Evolutionary conservation across 495 filamentous ascomycete species (phyloP), one percentile per base, ranked within the genome.

Genomic region (Hyaloscypha hepaticicola): DNA sequence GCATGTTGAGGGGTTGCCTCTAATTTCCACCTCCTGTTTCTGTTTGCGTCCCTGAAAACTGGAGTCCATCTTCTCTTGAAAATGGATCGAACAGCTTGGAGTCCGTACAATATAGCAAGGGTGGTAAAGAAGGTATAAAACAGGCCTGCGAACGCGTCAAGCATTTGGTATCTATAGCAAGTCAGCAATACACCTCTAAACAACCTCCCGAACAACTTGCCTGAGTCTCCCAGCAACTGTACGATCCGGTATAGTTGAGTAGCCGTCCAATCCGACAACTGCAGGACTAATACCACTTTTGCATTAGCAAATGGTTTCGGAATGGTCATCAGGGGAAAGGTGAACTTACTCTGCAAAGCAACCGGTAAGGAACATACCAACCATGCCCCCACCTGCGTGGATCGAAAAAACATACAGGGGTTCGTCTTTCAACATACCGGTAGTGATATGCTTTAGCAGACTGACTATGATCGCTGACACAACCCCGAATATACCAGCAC

Each of bases 401-500:
- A 45, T 45, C 7, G 7, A 16, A 16, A 45, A 45, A 14, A 45
- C 38, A 45, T 16, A 45, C 38, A 45, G 19, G 12, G 38, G 38
- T 0, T 45, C 38, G 19, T 45, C 38, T 45, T 19, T 45, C 38
- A 45, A 16, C 19, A 53, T 5, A 26, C 8, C 26, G 9, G 9
- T 53, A 24, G 50, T 28, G 22, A 1, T 9, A 3, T 11, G 38
- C 38, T 45, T 45, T 45, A 45, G 38, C 38, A 45, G 19, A 45
- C 19, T 45, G 38, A 45, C 16, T 45, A 16, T 16, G 38, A 45
- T 45, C 14, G 50, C 50, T 14, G 50, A 53, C 50, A 53, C 50
- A 26, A 53, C 50, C n/a, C 50, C 50, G 26, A 53, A 53, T 26
- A 53, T 53, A 1, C 50, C 50, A 53, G 50, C 50, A 53, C 50